Conservation (phyloP, 345 rosid species). For the Pugionium cornutum region DNA sequence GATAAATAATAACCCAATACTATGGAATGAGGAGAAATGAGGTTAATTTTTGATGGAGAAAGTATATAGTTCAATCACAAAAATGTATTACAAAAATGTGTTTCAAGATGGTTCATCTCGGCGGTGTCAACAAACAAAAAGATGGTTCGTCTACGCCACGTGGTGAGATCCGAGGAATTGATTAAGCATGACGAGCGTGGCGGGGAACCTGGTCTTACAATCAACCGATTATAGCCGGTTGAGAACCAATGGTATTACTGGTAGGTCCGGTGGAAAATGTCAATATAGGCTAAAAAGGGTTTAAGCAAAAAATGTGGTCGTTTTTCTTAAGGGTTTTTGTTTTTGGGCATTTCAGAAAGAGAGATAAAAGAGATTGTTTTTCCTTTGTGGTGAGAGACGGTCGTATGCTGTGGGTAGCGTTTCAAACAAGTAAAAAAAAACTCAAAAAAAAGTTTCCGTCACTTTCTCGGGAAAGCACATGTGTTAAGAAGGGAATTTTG, state of each 20-base stretch:
- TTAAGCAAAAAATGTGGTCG: constrained; percentile 53
- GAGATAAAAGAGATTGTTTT: constrained; percentile 19
- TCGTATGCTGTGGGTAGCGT: constrained; percentile 44
- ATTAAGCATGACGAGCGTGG: constrained; percentile 24
- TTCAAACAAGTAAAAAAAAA: constrained; percentile 26
- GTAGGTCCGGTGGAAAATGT: constrained; percentile 49
- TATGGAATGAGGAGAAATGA: too few species aligned
- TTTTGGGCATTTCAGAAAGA: constrained; percentile 44
- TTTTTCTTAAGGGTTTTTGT: constrained; percentile 52
- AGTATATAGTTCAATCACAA: too few species aligned
- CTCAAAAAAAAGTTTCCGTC: constrained; percentile 28
- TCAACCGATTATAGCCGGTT: constrained; percentile 50
- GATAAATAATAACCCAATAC: too few species aligned
- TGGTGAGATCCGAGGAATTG: neutral
- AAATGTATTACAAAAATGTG: too few species aligned
- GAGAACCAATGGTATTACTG: constrained; percentile 33
- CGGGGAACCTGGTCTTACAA: constrained; percentile 47
- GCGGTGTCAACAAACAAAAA: too few species aligned
- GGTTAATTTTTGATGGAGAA: too few species aligned
- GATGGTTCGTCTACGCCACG: too few species aligned
- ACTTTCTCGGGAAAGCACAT: constrained; percentile 45
- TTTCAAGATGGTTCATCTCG: too few species aligned
- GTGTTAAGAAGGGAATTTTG: constrained; percentile 46
- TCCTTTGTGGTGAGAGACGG: constrained; percentile 35
- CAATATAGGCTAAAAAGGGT: constrained; percentile 51